Evolutionary conservation across 495 filamentous ascomycete species (phyloP).

Genomic region (Trichocladium antarcticum): DNA sequence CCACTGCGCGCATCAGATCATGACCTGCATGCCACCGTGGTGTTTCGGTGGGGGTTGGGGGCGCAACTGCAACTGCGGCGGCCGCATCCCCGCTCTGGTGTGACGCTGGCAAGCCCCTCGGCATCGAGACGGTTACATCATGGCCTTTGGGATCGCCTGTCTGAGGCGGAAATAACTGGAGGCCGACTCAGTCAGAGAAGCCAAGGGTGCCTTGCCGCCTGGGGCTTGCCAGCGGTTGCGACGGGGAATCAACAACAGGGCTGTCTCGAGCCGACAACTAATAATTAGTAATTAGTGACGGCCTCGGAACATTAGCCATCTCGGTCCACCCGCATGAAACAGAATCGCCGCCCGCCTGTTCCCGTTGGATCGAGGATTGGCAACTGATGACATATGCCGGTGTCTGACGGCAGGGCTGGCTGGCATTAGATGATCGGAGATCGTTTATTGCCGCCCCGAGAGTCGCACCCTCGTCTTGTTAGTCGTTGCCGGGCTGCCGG

Average conservation of each 20-base stretch:
- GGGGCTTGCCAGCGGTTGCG: too few species aligned
- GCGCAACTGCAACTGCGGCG: background rate
- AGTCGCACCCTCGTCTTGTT: too few species aligned
- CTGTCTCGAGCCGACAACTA: background rate
- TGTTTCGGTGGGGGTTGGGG: background rate
- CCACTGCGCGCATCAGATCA: background rate
- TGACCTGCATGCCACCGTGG: background rate
- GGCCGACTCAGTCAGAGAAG: too few species aligned
- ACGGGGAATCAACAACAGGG: background rate
- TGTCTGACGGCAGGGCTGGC: too few species aligned
- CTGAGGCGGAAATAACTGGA: slow-evolving; percentile 11
- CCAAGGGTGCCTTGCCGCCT: background rate
- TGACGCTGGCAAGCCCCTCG: slow-evolving; percentile 1
- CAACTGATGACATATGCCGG: too few species aligned
- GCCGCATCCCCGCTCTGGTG: background rate
- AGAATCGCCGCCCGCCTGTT: background rate
- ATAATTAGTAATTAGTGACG: background rate
- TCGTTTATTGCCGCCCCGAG: too few species aligned
- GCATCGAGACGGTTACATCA: slow-evolving; percentile 5
- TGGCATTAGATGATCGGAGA: too few species aligned
- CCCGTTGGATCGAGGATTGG: background rate
- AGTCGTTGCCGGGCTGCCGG: too few species aligned
- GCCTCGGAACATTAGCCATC: background rate
- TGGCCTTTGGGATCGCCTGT: slow-evolving; percentile 6
- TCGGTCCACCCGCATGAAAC: slow-evolving; percentile 2